Evolutionary conservation across 1,284 basidiomycete species (phyloP).

Genomic region (Ceraceosorus bombacis): DNA sequence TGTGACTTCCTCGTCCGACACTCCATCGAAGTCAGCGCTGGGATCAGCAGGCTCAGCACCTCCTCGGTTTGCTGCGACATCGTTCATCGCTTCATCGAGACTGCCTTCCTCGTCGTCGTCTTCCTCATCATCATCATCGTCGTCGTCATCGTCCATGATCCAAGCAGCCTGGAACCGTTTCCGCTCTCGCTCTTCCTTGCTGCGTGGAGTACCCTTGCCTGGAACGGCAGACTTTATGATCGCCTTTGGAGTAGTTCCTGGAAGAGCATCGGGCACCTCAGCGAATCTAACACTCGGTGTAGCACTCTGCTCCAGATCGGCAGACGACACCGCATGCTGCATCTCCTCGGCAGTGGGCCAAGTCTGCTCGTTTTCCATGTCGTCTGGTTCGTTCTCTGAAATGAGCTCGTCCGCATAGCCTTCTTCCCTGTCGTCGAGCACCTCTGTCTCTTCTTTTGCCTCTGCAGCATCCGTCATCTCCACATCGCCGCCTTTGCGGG

Average conservation of each 20-base stretch:
- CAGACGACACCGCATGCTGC: constrained; percentile 43
- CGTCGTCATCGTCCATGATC: constrained; percentile 51
- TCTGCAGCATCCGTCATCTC: constrained; percentile 9
- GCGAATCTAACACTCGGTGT: constrained; percentile 14
- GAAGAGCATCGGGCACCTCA: constrained; percentile 46
- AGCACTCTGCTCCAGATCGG: constrained; percentile 11
- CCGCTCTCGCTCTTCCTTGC: constrained; percentile 49
- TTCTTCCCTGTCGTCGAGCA: constrained; percentile 56
- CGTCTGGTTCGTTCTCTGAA: constrained; percentile 78
- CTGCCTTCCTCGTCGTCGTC: constrained; percentile 53
- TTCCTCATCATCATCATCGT: constrained; percentile 53
- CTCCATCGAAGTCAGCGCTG: constrained; percentile 26
- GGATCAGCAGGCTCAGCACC: constrained; percentile 15
- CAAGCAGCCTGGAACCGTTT: constrained; percentile 42
- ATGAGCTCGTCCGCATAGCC: constrained; percentile 78
- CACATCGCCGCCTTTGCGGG: constrained; percentile 8
- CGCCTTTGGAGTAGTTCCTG: constrained; percentile 46
- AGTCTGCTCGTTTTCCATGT: constrained; percentile 88
- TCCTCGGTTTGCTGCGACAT: constrained; percentile 28
- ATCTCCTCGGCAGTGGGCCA: constrained; percentile 99
- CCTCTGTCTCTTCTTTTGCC: constrained; percentile 11
- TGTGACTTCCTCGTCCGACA: constrained; percentile 59
- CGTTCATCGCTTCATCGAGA: constrained; percentile 47
- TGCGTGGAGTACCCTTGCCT: constrained; percentile 20
- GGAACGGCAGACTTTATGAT: constrained; percentile 37